Evolutionary conservation across 495 filamentous ascomycete species (phyloP).

Genomic region (Neurospora sp.): DNA sequence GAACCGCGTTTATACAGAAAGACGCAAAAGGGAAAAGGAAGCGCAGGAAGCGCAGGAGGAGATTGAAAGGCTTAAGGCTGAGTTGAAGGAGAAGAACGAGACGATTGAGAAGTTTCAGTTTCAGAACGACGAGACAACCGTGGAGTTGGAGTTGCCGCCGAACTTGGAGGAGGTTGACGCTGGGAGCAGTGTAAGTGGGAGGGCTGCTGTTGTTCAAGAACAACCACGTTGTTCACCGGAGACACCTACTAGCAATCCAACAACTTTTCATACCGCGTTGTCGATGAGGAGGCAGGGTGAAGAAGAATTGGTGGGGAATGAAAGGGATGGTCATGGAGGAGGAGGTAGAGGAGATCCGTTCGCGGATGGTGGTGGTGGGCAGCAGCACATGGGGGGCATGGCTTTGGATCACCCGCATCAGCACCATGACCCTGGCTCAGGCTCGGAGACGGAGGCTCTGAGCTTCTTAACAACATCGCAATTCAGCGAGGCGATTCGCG

Average conservation of each 20-base stretch:
- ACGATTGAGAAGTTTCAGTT: conserved; percentile 37
- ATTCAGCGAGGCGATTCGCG: background rate
- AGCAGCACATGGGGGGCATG: background rate
- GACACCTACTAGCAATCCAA: background rate
- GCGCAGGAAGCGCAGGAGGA: conserved; percentile 29
- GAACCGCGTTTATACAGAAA: conserved; percentile 52
- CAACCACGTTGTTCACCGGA: background rate
- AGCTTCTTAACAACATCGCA: background rate
- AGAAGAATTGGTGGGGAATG: background rate
- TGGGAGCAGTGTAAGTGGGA: background rate
- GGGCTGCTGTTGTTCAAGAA: background rate
- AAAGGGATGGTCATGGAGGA: too few species aligned
- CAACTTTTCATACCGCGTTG: background rate
- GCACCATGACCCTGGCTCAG: background rate
- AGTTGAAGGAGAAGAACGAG: conserved; percentile 41
- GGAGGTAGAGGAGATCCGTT: too few species aligned
- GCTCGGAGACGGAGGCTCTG: background rate
- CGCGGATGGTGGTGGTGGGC: too few species aligned
- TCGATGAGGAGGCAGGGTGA: background rate
- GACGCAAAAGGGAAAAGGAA: conserved; percentile 32
- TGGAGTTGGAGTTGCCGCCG: conserved; percentile 34
- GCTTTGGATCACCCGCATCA: background rate
- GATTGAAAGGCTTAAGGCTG: conserved; percentile 40
- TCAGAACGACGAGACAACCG: conserved; percentile 31
- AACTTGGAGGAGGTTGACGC: conserved; percentile 22